Conservation (phyloP, 2,329 filamentous ascomycete genomes). For the Exophiala dermatitidis region DNA sequence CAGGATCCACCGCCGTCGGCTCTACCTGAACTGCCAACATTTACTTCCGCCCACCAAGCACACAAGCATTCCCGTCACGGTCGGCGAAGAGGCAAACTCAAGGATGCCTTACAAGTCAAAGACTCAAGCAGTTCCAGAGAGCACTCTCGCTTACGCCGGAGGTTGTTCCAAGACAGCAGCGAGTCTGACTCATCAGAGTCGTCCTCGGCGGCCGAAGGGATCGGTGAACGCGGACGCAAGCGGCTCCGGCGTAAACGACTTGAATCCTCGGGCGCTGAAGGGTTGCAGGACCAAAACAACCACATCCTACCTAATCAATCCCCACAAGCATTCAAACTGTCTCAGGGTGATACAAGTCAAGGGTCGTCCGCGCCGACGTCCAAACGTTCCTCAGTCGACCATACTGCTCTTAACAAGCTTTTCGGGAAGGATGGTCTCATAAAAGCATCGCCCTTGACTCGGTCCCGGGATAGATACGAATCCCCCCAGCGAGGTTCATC, state of each 20-base stretch:
- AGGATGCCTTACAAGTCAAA: constrained; percentile 18
- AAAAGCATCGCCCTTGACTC: constrained; percentile 10
- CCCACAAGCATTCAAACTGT: background rate
- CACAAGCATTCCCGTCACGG: constrained; percentile 7
- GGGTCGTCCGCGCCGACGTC: constrained; percentile 19
- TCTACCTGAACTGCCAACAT: constrained; percentile 22
- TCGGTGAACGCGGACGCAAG: constrained; percentile 18
- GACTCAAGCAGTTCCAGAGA: constrained; percentile 17
- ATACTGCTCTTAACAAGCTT: constrained; percentile 15
- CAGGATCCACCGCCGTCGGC: constrained; percentile 22
- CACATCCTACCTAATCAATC: constrained; percentile 4
- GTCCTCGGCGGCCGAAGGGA: constrained; percentile 10
- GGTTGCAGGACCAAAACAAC: background rate
- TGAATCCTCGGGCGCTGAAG: constrained; percentile 3
- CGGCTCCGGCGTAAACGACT: constrained; percentile 15
- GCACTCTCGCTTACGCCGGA: constrained; percentile 12
- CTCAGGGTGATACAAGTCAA: constrained; percentile 14
- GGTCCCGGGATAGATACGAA: constrained; percentile 14
- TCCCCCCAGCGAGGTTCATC: constrained; percentile 7
- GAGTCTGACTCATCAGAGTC: constrained; percentile 20
- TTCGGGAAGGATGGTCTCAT: constrained; percentile 13
- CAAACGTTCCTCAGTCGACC: constrained; percentile 21
- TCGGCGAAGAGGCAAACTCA: constrained; percentile 16
- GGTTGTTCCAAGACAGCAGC: constrained; percentile 20
- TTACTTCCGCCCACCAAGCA: constrained; percentile 22